Conservation (phyloP, 768 basidiomycete species). For the Phallus indusiatus region DNA sequence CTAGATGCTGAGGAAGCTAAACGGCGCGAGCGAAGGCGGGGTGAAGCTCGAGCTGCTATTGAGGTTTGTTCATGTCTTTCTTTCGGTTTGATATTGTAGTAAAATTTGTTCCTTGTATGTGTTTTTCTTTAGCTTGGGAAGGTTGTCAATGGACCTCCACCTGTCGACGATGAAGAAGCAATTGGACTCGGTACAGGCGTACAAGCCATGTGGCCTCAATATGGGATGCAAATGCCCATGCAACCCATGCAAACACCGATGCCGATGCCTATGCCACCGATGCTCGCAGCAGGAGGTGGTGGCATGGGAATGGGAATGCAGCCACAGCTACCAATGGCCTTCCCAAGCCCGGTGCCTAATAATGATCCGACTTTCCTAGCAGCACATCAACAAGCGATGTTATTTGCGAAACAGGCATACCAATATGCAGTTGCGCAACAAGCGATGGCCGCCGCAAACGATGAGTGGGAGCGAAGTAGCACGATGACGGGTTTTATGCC, state of each 20-base stretch:
- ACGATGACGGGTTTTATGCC: slow-evolving; percentile 10
- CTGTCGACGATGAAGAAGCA: slow-evolving; percentile 39
- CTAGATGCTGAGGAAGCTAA: slow-evolving; percentile 35
- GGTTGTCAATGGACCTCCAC: slow-evolving; percentile 70
- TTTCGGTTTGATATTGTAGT: slow-evolving; percentile 2
- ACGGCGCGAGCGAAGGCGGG: slow-evolving; percentile 64
- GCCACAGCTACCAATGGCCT: slow-evolving; percentile 28
- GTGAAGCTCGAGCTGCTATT: slow-evolving; percentile 79
- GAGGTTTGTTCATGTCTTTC: slow-evolving; percentile 49
- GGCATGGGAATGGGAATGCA: slow-evolving; percentile 15
- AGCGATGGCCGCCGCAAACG: slow-evolving; percentile 79
- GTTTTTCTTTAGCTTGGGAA: slow-evolving; percentile 59
- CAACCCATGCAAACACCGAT: slow-evolving; percentile 32
- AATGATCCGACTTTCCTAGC: slow-evolving; percentile 51
- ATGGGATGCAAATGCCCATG: slow-evolving; percentile 24
- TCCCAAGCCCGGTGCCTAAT: slow-evolving; percentile 25
- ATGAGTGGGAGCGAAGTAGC: slow-evolving; percentile 84
- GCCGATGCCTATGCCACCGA: slow-evolving; percentile 32
- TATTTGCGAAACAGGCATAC: slow-evolving; percentile 80
- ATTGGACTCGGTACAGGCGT: slow-evolving; percentile 19
- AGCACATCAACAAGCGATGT: slow-evolving; percentile 84
- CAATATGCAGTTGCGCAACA: slow-evolving; percentile 88
- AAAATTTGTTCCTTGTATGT: slow-evolving; percentile 7
- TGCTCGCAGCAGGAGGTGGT: slow-evolving; percentile 9
- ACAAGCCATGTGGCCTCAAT: slow-evolving; percentile 11